These are phyloP conservation scores for Pulveroboletus sp. DNA, from an alignment of 768 basidiomycete species.

Conservation along the genomic window DNA sequence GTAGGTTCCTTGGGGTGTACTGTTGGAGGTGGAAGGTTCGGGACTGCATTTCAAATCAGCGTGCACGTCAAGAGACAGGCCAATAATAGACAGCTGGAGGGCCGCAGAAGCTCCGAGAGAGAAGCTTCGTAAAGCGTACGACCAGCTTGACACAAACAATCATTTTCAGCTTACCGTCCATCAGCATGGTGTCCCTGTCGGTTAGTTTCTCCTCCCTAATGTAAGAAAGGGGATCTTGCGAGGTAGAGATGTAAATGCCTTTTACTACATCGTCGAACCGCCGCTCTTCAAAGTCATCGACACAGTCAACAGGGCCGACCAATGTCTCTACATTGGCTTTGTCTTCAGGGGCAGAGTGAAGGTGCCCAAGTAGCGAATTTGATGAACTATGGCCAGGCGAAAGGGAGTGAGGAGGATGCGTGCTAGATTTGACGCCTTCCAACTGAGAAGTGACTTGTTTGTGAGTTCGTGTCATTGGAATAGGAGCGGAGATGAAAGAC, in stretches of 20 bases:
- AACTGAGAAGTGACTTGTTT: constrained; percentile 17
- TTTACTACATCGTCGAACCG: constrained; percentile 31
- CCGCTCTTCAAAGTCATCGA: constrained; percentile 7
- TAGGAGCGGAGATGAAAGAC: constrained; percentile 30
- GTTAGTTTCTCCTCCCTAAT: constrained; percentile 56
- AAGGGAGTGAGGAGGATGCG: constrained; percentile 17
- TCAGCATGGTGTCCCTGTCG: constrained; percentile 44
- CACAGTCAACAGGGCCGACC: neutral
- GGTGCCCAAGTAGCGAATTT: constrained; percentile 23
- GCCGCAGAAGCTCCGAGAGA: constrained; percentile 23
- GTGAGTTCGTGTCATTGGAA: constrained; percentile 21
- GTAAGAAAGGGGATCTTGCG: constrained; percentile 25
- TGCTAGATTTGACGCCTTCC: constrained; percentile 14
- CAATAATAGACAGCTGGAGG: constrained; percentile 15
- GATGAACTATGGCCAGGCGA: constrained; percentile 16
- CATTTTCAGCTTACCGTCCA: constrained; percentile 47
- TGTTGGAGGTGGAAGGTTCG: constrained; percentile 50
- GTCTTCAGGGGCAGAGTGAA: constrained; percentile 12
- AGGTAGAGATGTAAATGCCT: constrained; percentile 28
- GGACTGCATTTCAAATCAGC: constrained; percentile 42
- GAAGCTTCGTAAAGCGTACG: constrained; percentile 12
- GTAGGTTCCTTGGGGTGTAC: constrained; percentile 32
- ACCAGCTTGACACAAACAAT: constrained; percentile 6
- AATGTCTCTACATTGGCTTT: neutral
- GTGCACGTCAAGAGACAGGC: constrained; percentile 8